Conservation (phyloP, 108 stramenopile species). For the Nitzschia sp. region DNA sequence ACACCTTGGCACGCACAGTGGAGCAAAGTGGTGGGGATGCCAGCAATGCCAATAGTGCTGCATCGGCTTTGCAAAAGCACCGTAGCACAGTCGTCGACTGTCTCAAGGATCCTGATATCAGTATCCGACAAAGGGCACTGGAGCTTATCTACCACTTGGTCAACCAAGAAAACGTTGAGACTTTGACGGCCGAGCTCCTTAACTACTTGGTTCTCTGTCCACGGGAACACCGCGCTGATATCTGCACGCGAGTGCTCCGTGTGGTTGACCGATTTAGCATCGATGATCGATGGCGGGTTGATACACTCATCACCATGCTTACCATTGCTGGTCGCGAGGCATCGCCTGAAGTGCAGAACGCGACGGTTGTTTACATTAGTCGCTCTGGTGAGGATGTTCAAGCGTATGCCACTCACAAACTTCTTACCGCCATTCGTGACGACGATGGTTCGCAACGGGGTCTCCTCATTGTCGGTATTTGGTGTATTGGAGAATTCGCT, state of each 20-base stretch:
- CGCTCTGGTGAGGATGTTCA: slow-evolving; percentile 72
- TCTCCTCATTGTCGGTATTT: slow-evolving; percentile 88
- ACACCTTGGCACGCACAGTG: slow-evolving; percentile 82
- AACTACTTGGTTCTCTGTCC: slow-evolving; percentile 97
- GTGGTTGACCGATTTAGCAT: slow-evolving; percentile 94
- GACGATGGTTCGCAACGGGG: slow-evolving; percentile 86
- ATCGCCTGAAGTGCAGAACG: slow-evolving; percentile 71
- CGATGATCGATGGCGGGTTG: slow-evolving; percentile 87
- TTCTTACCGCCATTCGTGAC: slow-evolving; percentile 83
- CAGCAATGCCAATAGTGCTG: slow-evolving; percentile 60
- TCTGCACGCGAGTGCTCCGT: slow-evolving; percentile 83
- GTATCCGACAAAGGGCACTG: slow-evolving; percentile 97
- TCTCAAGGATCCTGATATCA: slow-evolving; percentile 98
- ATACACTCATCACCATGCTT: slow-evolving; percentile 95
- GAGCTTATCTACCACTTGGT: slow-evolving; percentile 97
- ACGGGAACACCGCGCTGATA: slow-evolving; percentile 86
- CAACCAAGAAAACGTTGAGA: slow-evolving; percentile 85
- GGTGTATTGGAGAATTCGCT: slow-evolving; percentile 93
- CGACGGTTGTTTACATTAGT: slow-evolving; percentile 81
- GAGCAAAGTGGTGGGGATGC: slow-evolving; percentile 42
- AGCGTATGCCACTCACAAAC: slow-evolving; percentile 90
- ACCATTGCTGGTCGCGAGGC: slow-evolving; percentile 93
- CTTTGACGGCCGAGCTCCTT: slow-evolving; percentile 91
- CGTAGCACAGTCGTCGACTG: slow-evolving; percentile 95
- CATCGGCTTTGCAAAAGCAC: slow-evolving; percentile 89